Conservation (phyloP, 1,284 basidiomycete species). For the Fistulina hepatica region DNA sequence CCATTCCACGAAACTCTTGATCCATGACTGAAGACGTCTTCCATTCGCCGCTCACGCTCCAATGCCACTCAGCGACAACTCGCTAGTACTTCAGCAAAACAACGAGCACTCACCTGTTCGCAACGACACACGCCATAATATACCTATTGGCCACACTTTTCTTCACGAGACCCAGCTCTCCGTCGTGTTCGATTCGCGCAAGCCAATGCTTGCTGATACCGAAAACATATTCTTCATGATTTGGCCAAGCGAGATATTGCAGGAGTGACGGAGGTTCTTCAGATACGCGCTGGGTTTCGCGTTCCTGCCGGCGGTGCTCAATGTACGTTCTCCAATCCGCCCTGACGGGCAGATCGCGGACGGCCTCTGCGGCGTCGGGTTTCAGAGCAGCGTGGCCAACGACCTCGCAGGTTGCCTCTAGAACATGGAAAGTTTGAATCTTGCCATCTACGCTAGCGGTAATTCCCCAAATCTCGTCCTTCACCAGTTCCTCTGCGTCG, state of each 20-base stretch:
- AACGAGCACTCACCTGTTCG: conserved; percentile 43
- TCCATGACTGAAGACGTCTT: conserved; percentile 54
- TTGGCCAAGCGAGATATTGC: conserved; percentile 42
- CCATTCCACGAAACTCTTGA: conserved; percentile 47
- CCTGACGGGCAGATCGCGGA: conserved; percentile 26
- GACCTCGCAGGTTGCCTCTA: conserved; percentile 62
- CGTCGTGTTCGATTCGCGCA: conserved; percentile 32
- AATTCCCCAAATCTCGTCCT: conserved; percentile 49
- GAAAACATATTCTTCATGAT: conserved; percentile 55
- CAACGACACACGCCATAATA: conserved; percentile 51
- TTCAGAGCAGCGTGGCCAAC: conserved; percentile 30
- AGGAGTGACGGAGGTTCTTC: conserved; percentile 19
- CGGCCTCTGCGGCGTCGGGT: conserved; percentile 3
- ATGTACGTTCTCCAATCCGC: conserved; percentile 58
- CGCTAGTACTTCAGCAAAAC: neutral
- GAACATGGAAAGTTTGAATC: conserved; percentile 36
- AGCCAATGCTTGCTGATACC: conserved; percentile 61
- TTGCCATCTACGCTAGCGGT: conserved; percentile 21
- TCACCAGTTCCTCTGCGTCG: conserved; percentile 40
- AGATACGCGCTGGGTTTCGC: too few species aligned
- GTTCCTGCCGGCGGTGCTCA: conserved; percentile 19
- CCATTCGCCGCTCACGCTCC: conserved; percentile 55
- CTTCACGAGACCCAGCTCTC: conserved; percentile 32
- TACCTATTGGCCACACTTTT: conserved; percentile 45
- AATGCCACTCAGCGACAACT: conserved; percentile 3